Conservation (phyloP, 495 filamentous ascomycete species). For the Annulohypoxylon maeteangense region DNA sequence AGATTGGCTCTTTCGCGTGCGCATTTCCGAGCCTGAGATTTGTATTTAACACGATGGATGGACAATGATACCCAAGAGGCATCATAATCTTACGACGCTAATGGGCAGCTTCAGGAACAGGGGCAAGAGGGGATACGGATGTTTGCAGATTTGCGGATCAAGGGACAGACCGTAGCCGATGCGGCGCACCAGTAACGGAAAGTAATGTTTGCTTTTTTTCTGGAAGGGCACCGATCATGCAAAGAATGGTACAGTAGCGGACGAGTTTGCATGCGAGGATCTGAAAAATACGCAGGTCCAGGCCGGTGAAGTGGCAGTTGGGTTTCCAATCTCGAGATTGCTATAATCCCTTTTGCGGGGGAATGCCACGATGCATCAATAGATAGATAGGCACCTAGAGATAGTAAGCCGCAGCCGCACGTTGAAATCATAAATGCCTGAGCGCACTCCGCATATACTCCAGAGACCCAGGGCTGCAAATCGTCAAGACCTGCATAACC, state of each 20-base stretch:
- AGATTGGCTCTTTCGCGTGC: slow-evolving; percentile 25
- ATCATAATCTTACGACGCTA: slow-evolving; percentile 44
- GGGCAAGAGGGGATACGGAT: slow-evolving; percentile 42
- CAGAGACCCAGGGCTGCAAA: slow-evolving; percentile 40
- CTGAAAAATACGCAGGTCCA: slow-evolving; percentile 34
- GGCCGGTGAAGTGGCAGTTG: slow-evolving; percentile 24
- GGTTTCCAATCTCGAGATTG: slow-evolving; percentile 35
- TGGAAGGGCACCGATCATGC: slow-evolving; percentile 41
- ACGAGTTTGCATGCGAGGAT: slow-evolving; percentile 40
- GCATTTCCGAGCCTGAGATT: slow-evolving; percentile 31
- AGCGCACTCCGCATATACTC: slow-evolving; percentile 42
- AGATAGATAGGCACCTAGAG: slow-evolving; percentile 12
- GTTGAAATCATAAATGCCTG: slow-evolving; percentile 38
- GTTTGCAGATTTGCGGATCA: slow-evolving; percentile 49
- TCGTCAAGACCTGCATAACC: slow-evolving; percentile 52
- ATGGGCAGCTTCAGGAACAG: slow-evolving; percentile 46
- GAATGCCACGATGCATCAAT: slow-evolving; percentile 36
- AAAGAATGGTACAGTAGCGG: slow-evolving; percentile 44
- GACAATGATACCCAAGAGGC: slow-evolving; percentile 29
- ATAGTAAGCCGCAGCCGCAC: slow-evolving; percentile 41
- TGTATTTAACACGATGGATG: slow-evolving; percentile 31
- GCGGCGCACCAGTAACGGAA: slow-evolving; percentile 47
- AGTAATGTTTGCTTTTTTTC: slow-evolving; percentile 43
- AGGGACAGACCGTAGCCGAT: slow-evolving; percentile 49
- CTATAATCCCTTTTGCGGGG: slow-evolving; percentile 40